Base-by-base conservation (phyloP, 1,284 basidiomycete genomes). In the Ceratorhiza oryzae-sativae region DNA sequence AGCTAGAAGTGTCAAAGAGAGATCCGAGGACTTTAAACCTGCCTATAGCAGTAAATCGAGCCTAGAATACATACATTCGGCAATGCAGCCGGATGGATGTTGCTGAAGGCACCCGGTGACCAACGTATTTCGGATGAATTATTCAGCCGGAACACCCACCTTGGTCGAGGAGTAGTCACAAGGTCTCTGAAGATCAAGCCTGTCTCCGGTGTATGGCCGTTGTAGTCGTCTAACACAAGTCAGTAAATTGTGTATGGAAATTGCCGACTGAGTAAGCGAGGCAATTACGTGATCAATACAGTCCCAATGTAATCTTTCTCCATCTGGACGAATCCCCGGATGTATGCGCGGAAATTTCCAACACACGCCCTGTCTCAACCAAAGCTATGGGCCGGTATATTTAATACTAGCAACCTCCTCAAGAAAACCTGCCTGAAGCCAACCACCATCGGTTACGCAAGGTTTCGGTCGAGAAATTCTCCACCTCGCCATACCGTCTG, bases 61-160 rank as follows among this genome's bases (percentile, higher is more conserved):
- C n/a, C n/a, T 18, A 8, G 42, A 45, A 45, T 4, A 18, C 4
- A 3, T 18, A 45, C n/a, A 45, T 4, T 8, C 4, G n/a, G 42
- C 3, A 23, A n/a, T 0, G 25, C 20, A 63, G 61, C 36, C 23
- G 46, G 10, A 36, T 39, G 48, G 15, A 48, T 30, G 42, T 41
- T 42, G 23, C 18, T 45, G 27, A 27, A 30, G 15, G 39, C 9
- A 34, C 53, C 67, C 45, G 55, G 67, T 70, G 53, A 70, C 55
- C 55, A 59, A 2, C n/a, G 12, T 4, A 48, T 2, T 4, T 12
- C 67, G 53, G 53, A 48, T 36, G 42, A 58, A 70, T 30, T 32
- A 46, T 32, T 41, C 41, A 12, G n/a, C 25, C 23, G 39, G 30
- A 13, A 1, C 23, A 20, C 36, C 18, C n/a, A 27, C 25, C 3